A percentile compares a stretch with the other conserved stretches of the same genome.
Evolutionary conservation across 2,329 filamentous ascomycete species (phyloP).

Genomic region (Pseudocercospora fuligena): DNA sequence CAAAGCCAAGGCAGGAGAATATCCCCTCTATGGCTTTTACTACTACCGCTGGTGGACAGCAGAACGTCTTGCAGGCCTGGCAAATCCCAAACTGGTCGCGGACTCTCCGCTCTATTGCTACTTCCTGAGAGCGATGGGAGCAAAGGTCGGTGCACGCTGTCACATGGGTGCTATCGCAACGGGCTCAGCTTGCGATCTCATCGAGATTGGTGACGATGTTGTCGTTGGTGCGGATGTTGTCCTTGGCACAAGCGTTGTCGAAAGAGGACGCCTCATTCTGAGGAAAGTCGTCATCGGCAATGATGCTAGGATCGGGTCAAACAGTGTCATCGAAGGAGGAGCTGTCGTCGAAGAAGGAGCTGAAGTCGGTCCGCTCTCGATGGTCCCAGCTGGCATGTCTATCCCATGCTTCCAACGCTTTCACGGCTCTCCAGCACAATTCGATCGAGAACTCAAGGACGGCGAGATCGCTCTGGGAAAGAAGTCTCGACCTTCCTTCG

Average conservation of each 20-base stretch:
- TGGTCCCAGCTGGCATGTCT: constrained; percentile 32
- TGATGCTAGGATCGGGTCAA: constrained; percentile 30
- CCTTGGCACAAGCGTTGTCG: constrained; percentile 29
- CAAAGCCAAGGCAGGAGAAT: constrained; percentile 57
- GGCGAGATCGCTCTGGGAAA: constrained; percentile 13
- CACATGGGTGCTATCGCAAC: constrained; percentile 31
- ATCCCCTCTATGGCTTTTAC: constrained; percentile 63
- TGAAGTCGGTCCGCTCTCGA: constrained; percentile 31
- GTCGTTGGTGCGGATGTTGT: constrained; percentile 31
- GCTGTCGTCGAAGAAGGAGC: constrained; percentile 31
- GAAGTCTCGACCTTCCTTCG: constrained; percentile 24
- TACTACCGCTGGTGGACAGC: constrained; percentile 64
- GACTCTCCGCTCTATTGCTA: constrained; percentile 29
- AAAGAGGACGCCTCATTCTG: constrained; percentile 32
- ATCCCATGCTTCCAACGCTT: constrained; percentile 29
- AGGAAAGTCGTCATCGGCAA: constrained; percentile 30
- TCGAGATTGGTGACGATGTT: constrained; percentile 35
- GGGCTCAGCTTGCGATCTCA: constrained; percentile 30
- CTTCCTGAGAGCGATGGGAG: constrained; percentile 31
- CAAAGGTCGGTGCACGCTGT: constrained; percentile 31
- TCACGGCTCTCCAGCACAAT: constrained; percentile 32
- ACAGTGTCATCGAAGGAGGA: constrained; percentile 33
- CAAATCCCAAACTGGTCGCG: constrained; percentile 31
- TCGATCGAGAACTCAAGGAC: constrained; percentile 27
- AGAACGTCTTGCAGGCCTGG: constrained; percentile 26